Evolutionary conservation across 257 asterid species (phyloP), one percentile per base, ranked within the genome.

Genomic region (Anisodus tanguticus): DNA sequence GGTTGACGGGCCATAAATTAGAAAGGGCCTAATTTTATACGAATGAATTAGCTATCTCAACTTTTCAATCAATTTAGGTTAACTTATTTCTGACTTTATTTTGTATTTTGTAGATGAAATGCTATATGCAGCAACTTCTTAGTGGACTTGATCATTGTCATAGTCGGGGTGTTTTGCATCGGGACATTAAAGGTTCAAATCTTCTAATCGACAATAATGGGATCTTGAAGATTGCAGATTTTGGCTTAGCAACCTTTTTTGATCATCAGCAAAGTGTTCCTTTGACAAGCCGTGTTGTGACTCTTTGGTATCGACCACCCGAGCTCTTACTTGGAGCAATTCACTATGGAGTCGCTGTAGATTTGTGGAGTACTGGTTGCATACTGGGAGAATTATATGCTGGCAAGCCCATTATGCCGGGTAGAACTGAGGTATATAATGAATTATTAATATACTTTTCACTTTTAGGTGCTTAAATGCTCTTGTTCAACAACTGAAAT

Each of bases 251-350:
- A 47, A 94, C 92, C 86, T 94, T 88, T 84, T 93, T 87, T 64
- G 93, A 92, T 87, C 86, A 78, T 69, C 83, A 86, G 79, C 89
- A 90, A 69, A 92, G 83, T 58, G 85, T 88, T 83, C 95, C 95
- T 53, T 87, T 94, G 58, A 95, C 99, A 39, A 95, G 97, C 90
- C 99, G 97, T 31, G 99, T 95, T 57, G 99, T 95, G 85, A 95
- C 99, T 68, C 87, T 95, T 72, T 95, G 99, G 99, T 95, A 95
- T 90, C 94, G 99, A 70, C 98, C 99, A 37, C 98, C 98, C n/a
- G 98, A 95, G 85, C 98, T 95, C 74, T 85, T 95, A 85, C 95
- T 94, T 8, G 98, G 98, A 59, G 94, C 98, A 41, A 90, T 87
- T 82, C 93, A 92, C 37, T 95, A 95, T 43, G 98, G 97, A 81